These are phyloP conservation scores for Ramaria rubella DNA, from an alignment of 768 basidiomycete genomes.

Conservation along the genomic window DNA sequence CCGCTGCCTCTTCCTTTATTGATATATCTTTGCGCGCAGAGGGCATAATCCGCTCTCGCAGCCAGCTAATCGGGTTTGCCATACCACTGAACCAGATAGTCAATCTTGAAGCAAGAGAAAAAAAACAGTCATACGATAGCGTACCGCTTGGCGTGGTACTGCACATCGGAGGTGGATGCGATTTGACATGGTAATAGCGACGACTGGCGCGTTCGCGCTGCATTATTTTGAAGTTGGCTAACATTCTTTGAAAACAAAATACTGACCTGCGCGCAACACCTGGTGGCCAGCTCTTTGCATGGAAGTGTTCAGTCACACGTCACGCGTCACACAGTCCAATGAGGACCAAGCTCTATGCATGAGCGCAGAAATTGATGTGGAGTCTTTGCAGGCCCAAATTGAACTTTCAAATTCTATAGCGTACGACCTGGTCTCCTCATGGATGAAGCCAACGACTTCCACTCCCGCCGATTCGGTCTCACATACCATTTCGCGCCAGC, in stretches of 20 bases:
- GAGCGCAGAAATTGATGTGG: conserved; percentile 41
- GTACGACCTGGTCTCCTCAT: conserved; percentile 66
- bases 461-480: conserved; percentile 32
- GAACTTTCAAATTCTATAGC: conserved; percentile 75
- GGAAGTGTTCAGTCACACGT: background rate
- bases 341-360: background rate
- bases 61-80: conserved; percentile 56
- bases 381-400: conserved; percentile 74
- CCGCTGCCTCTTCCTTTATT: conserved; percentile 37
- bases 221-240: background rate
- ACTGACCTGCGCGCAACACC: conserved; percentile 1
- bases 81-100: conserved; percentile 35
- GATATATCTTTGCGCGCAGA: conserved; percentile 36
- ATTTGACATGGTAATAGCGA: background rate
- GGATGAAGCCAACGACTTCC: conserved; percentile 53
- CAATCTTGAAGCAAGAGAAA: background rate
- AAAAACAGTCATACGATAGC: background rate
- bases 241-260: background rate
- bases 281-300: conserved; percentile 3
- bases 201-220: background rate
- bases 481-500: conserved; percentile 34
- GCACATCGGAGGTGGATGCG: background rate
- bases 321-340: background rate
- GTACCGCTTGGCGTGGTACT: conserved; percentile 2
- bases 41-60: conserved; percentile 52